phyloP scores from a whole-genome alignment of 352 stramenopile species.

The Phytophthora citricola region DNA sequence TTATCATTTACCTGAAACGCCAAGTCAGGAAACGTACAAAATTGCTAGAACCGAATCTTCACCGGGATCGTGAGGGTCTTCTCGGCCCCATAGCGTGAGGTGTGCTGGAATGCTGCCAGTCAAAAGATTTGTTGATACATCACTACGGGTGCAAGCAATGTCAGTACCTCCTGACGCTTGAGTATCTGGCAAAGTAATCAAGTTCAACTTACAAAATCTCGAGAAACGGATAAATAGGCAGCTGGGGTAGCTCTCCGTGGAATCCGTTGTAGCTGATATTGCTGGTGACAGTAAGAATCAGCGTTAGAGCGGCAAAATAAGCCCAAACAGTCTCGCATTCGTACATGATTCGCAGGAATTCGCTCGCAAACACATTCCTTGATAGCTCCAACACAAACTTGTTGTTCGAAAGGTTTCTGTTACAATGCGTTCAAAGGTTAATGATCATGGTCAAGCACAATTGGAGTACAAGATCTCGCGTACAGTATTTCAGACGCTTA shows the following conservation, averaged over 20 bases:
- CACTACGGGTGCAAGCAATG: slow-evolving; percentile 33
- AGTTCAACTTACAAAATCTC: slow-evolving; percentile 43
- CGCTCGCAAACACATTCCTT: slow-evolving; percentile 46
- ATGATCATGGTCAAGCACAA: neutral
- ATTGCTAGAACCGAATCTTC: slow-evolving; percentile 50
- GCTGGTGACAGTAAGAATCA: slow-evolving; percentile 21
- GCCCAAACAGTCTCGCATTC: slow-evolving; percentile 1
- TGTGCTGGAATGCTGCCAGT: slow-evolving; percentile 45
- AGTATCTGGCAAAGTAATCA: neutral
- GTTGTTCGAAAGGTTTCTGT: slow-evolving; percentile 62
- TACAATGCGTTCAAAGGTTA: neutral
- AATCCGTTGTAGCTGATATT: slow-evolving; percentile 66
- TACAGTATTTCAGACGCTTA: slow-evolving; percentile 48
- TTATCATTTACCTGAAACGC: neutral
- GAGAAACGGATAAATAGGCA: slow-evolving; percentile 46
- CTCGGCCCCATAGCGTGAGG: slow-evolving; percentile 49
- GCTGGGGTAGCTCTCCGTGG: slow-evolving; percentile 37
- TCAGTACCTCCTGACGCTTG: neutral
- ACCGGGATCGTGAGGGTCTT: slow-evolving; percentile 58
- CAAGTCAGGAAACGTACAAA: slow-evolving; percentile 41
- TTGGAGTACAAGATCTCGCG: neutral
- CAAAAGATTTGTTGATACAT: slow-evolving; percentile 63
- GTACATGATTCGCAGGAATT: slow-evolving; percentile 62
- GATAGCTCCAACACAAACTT: slow-evolving; percentile 44
- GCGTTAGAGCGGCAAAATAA: slow-evolving; percentile 7